Evolutionary conservation across 2,329 filamentous ascomycete species (phyloP), one percentile per base, ranked within the genome.

Genomic region (Neoscytalidium dimidiatum): DNA sequence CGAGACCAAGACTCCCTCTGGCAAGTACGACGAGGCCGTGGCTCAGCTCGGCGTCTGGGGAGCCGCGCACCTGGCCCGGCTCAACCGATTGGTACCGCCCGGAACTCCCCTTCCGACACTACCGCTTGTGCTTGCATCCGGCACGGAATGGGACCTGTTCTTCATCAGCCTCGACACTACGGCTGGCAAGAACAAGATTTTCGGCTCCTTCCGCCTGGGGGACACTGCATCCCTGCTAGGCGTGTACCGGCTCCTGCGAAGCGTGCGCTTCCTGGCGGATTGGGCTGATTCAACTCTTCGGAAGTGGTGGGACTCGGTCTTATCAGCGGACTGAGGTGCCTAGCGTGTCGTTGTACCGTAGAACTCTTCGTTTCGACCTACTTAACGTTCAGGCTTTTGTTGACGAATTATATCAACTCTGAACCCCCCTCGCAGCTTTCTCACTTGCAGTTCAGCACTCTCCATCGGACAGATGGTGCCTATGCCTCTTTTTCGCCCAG

Each of bases 41-140:
- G 19, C 44, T 33, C 64, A 66, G 49, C 26, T 66, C 23, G 49
- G 33, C 57, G 57, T 66, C 19, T 66, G 46, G 64, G 49, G 44
- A 21, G 41, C 64, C 14, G 57, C 64, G 11, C 64, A 66, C 29
- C 41, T 66, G n/a, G 53, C 51, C 41, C 62, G 62, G 19, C 64
- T 66, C 17, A 46, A 64, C 31, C 41, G 49, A 9, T 43, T 63
- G 46, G 33, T n/a, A 11, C 62, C 68, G 57, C 66, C 68, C 28
- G 66, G 48, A n/a, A 8, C 29, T 48, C 3, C 29, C 11, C 31
- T 64, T 13, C 64, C 61, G n/a, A 64, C 57, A 26, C 31, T 66
- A 9, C 64, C 64, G 19, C 33, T 63, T 9, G 43, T 66, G 8
- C 31, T 66, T 9, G 48, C 56, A 29, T 49, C 62, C 41, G 58